Base-by-base conservation (phyloP, 1,284 basidiomycete species). In the Cutaneotrichosporon sp. region DNA sequence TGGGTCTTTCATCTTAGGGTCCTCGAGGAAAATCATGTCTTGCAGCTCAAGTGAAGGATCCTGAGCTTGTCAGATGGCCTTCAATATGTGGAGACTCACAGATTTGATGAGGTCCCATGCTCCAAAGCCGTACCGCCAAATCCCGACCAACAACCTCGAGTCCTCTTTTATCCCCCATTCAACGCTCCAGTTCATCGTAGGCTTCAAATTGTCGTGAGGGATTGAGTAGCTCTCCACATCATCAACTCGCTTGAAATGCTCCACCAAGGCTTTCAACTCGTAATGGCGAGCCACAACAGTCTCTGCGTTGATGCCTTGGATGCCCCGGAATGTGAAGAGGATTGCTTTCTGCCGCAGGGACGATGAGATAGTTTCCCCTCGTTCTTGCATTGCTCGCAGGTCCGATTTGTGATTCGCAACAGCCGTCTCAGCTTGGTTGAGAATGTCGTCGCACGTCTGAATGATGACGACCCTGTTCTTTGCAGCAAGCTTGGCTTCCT, bases 1-100 rank as follows among this genome's bases (percentile, higher is more conserved):
- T 17, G 67, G 55, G 42, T 70, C 68, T 47, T 72, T 73, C 4
- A 60, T 84, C 75, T 94, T 94, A 75, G 94, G 94, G 66, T 97
- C 93, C 69, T 97, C 96, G 41, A 98, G 80, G 83, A 97, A 98
- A 77, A 98, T 94, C 72, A 94, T 96, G 73, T 87, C 90, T 3
- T 85, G 81, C 17, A 99, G 81, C 4, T 84, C 84, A 3, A 99
- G 83, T 51, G 84, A 82, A 3, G 83, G 75, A 72, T 99, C 96
- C 66, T 87, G 83, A 30, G 14, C 23, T 1, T 26, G 48, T 60
- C 41, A 66, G n/a, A n/a, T n/a, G n/a, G 61, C 42, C 21, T 8
- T 4, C 23, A 9, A 23, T 17, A 30, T 10, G 26, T 5, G 8
- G 10, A 5, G 4, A 45, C 68, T 52, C 40, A 73, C 71, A 38